phyloP scores from a whole-genome alignment of 805 yeast genomes.

The Vanderwaltozyma verrucispora region DNA sequence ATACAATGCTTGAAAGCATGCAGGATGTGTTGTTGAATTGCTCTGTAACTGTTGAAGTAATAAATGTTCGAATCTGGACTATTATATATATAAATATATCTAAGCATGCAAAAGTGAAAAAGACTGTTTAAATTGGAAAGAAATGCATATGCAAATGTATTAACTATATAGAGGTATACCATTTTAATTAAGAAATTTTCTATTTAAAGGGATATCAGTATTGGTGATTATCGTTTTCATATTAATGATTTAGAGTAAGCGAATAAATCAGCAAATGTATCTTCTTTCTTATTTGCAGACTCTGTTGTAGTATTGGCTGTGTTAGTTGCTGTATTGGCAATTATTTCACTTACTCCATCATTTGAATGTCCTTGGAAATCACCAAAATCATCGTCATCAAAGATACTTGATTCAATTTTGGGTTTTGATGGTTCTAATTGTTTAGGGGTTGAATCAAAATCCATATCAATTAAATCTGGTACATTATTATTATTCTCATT shows the following conservation, averaged over 20 bases:
- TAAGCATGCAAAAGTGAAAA: too few relatives aligned
- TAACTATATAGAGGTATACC: too few relatives aligned
- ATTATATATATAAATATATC: too few relatives aligned
- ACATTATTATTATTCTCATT: conserved; percentile 9
- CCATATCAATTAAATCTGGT: conserved; percentile 21
- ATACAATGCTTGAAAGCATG: too few relatives aligned
- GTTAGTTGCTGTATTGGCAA: conserved; percentile 5
- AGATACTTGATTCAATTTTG: too few relatives aligned
- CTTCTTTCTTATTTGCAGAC: conserved; percentile 9
- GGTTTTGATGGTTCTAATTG: too few relatives aligned
- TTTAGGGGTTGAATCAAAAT: conserved; percentile 7
- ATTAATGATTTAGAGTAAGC: conserved; percentile 18
- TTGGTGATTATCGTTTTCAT: conserved; percentile 1
- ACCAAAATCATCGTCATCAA: conserved; percentile 28
- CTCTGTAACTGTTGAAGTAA: too few relatives aligned
- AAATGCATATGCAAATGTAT: too few relatives aligned
- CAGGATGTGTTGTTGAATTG: too few relatives aligned
- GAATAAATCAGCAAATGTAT: conserved; percentile 18
- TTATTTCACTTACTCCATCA: not conserved
- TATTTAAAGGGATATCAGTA: not conserved
- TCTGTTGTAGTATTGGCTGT: conserved; percentile 4
- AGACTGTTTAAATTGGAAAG: too few relatives aligned
- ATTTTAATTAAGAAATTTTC: too few relatives aligned
- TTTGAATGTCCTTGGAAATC: conserved; percentile 17
- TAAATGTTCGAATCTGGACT: too few relatives aligned